These are phyloP conservation scores for Diutina rugosa DNA, from an alignment of 1,139 yeast genomes.

Conservation along the genomic window DNA sequence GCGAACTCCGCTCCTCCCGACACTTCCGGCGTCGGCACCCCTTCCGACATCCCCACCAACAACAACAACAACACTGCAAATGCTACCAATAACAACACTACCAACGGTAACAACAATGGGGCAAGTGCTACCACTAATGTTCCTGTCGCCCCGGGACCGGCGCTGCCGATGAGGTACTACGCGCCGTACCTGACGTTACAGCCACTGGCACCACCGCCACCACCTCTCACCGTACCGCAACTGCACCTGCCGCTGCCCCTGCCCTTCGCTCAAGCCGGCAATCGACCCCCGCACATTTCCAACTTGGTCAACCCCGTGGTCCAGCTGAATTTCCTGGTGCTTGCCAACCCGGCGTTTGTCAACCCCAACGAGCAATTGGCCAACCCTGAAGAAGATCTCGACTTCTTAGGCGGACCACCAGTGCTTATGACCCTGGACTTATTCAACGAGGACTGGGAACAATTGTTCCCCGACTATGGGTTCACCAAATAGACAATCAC, in stretches of 20 bases:
- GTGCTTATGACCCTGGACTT: conserved; percentile 40
- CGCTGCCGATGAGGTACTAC: neutral
- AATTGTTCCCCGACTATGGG: conserved; percentile 15
- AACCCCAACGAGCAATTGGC: neutral
- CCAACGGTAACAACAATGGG: neutral
- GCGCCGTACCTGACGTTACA: neutral
- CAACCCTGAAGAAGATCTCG: conserved; percentile 9
- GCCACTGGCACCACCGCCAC: neutral
- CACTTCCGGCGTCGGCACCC: neutral
- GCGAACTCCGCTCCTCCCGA: neutral
- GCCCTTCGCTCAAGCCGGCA: neutral
- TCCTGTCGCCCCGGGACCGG: neutral
- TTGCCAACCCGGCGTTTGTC: neutral
- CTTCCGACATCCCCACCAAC: neutral
- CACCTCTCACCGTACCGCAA: neutral
- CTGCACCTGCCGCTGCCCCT: neutral
- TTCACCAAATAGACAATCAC: neutral
- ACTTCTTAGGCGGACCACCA: conserved; percentile 40
- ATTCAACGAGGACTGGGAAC: conserved; percentile 38
- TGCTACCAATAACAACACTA: neutral
- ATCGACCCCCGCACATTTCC: neutral
- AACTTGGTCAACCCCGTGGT: conserved; percentile 1
- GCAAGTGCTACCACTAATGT: too few relatives aligned
- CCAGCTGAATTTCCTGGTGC: neutral
- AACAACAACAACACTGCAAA: neutral